Evolutionary conservation across 129 eudicot species (phyloP), one percentile per base, ranked within the genome.

Genomic region (Cynara cardunculus): DNA sequence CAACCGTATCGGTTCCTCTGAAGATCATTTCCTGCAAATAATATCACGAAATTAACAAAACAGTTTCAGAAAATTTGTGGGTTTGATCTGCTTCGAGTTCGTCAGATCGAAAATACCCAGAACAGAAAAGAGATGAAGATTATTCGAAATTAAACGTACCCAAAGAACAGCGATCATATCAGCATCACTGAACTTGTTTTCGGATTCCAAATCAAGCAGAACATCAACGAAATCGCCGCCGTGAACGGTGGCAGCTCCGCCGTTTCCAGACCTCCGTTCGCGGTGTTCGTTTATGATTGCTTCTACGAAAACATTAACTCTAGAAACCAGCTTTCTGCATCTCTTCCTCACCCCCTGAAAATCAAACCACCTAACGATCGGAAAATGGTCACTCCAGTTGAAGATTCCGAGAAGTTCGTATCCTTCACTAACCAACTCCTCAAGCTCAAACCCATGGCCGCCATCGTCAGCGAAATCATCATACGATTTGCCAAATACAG

Each of bases 1-100:
- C 97, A 32, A 95, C 99, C 14, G 99, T 95, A 71, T 95, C 99
- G 1, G 99, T 95, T 32, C 99, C 99, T 25, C 99, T 90, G 41
- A 95, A 95, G 34, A 95, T 92, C 99, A 95, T 95, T 80, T 95
- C 99, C 97, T 95, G 80, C 49, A 78, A 78, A 5, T n/a, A 76
- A 56, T 41, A 1, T 31, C 16, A n/a, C 0, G 3, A 25, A n/a
- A 49, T 0, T 3, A 69, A 4, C 7, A 12, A 69, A 34, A n/a
- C 24, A 35, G 7, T 37, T 6, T 24, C 18, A 41, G 64, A 78
- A 14, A 26, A 72, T 10, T 10, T 11, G 14, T 41, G 53, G 18
- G 18, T 41, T 41, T 12, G 3, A 14, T 41, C n/a, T n/a, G n/a
- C n/a, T n/a, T n/a, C n/a, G n/a, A n/a, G n/a, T n/a, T n/a, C n/a